Base-by-base conservation (phyloP, 306 rosid species). In the Ochetophila trinervis region DNA sequence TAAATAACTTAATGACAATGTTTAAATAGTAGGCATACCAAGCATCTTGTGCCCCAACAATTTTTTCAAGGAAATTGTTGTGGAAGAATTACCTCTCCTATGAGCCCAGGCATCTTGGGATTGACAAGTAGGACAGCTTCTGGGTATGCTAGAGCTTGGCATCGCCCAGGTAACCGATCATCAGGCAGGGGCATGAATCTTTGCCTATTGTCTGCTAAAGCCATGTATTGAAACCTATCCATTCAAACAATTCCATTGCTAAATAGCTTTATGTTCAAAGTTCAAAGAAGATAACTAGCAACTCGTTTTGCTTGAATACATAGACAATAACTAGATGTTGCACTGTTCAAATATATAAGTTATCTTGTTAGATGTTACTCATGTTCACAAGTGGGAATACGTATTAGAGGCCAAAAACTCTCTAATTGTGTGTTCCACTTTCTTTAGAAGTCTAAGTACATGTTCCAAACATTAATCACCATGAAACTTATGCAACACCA, bases 171-270 rank as follows among this genome's bases (percentile, higher is more conserved):
- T 60, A 66, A 52, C 53, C 85, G 70, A 18, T 77, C 85, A 61
- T 81, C 85, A 51, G 82, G 85, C 52, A 77, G 68, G 23, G 85
- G 82, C 80, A 81, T 73, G 58, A n/a, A 62, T 62, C 82, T 81
- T 53, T 80, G 78, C 37, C 71, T 60, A 62, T 72, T 74, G 77
- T 78, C 80, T 49, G 71, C 67, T 66, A 83, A 44, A 53, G 78
- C 75, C 84, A 81, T 74, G 83, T 84, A 80, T 36, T 77, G 82
- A 63, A 81, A 81, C 75, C 85, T 81, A 57, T 60, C 37, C n/a
- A 70, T 47, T 56, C 57, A 74, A 60, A 27, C 18, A 18, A 53
- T 27, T 11, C 53, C 24, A 36, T 5, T 8, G 13, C 51, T 45
- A 60, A 34, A 20, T 21, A 58, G 4, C 6, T 60, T 27, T 24